Evolutionary conservation across 139 green algal genomes (phyloP).

Genomic region (Picochlorum sp.): DNA sequence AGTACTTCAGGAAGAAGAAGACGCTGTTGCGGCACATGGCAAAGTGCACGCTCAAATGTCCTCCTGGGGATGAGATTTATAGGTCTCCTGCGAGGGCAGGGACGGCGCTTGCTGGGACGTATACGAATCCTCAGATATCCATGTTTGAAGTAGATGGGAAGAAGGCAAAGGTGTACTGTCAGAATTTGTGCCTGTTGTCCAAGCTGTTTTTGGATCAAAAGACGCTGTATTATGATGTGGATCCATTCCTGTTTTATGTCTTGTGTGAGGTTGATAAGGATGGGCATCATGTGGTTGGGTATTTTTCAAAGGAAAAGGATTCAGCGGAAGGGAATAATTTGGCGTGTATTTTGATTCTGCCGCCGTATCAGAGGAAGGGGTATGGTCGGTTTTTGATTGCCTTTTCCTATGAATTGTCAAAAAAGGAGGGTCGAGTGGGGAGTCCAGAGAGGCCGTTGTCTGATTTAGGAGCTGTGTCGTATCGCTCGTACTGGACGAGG

Average conservation of each 20-base stretch:
- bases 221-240: slow-evolving; percentile 99
- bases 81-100: slow-evolving; percentile 28
- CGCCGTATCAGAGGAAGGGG: slow-evolving; percentile 94
- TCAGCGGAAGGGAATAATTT: slow-evolving; percentile 93
- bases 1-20: slow-evolving; percentile 59
- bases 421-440: slow-evolving; percentile 81
- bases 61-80: slow-evolving; percentile 82
- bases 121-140: slow-evolving; percentile 40
- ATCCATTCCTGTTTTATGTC: slow-evolving; percentile 99
- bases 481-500: slow-evolving; percentile 94
- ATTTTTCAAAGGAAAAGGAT: slow-evolving; percentile 89
- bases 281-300: slow-evolving; percentile 92
- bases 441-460: slow-evolving; percentile 93
- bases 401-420: slow-evolving; percentile 96
- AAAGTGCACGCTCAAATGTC: slow-evolving; percentile 41
- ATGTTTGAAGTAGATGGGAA: slow-evolving; percentile 79
- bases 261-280: slow-evolving; percentile 88
- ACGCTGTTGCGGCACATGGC: slow-evolving; percentile 49
- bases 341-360: slow-evolving; percentile 97
- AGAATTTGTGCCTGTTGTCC: slow-evolving; percentile 96
- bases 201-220: slow-evolving; percentile 99
- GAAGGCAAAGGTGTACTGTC: slow-evolving; percentile 68
- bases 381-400: slow-evolving; percentile 98
- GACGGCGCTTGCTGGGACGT: slow-evolving; percentile 34
- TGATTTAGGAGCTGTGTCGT: slow-evolving; percentile 88